Evolutionary conservation across 495 filamentous ascomycete genomes (phyloP).

Genomic region (Neurospora cerealis): DNA sequence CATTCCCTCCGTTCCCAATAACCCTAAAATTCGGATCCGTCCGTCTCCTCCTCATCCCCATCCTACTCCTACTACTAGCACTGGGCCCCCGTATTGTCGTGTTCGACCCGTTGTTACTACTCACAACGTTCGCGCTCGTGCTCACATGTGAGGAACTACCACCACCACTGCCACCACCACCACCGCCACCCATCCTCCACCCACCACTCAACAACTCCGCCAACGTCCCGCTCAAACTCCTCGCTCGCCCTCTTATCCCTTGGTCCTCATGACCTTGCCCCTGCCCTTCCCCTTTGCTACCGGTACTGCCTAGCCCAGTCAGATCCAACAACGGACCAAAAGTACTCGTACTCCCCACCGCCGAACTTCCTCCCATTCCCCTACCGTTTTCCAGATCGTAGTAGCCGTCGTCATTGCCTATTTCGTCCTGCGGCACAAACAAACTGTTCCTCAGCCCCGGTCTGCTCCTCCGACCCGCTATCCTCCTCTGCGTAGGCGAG

Average conservation of each 20-base stretch:
- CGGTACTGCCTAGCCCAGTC: background rate
- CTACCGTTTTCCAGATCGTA: constrained; percentile 5
- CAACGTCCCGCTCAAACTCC: constrained; percentile 42
- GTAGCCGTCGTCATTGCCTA: constrained; percentile 3
- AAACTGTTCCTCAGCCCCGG: constrained; percentile 31
- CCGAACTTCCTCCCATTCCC: constrained; percentile 1
- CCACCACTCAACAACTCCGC: constrained; percentile 31
- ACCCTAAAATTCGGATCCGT: background rate
- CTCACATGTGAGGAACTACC: background rate
- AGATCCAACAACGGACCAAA: background rate
- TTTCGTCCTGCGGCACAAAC: constrained; percentile 29
- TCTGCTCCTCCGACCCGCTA: constrained; percentile 20
- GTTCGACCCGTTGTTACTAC: background rate
- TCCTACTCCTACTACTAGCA: background rate
- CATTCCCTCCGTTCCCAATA: background rate
- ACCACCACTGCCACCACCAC: too few relatives aligned
- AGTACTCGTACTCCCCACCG: constrained; percentile 11
- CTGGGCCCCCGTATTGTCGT: background rate
- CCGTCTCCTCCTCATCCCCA: background rate
- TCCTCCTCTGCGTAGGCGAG: constrained; percentile 3
- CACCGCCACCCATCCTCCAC: background rate
- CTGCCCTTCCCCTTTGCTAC: background rate
- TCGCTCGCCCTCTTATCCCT: constrained; percentile 25
- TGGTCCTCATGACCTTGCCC: background rate
- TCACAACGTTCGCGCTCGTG: background rate